These are phyloP conservation scores for Xylaria intraflava DNA, from an alignment of 495 filamentous ascomycete genomes.

Conservation along the genomic window DNA sequence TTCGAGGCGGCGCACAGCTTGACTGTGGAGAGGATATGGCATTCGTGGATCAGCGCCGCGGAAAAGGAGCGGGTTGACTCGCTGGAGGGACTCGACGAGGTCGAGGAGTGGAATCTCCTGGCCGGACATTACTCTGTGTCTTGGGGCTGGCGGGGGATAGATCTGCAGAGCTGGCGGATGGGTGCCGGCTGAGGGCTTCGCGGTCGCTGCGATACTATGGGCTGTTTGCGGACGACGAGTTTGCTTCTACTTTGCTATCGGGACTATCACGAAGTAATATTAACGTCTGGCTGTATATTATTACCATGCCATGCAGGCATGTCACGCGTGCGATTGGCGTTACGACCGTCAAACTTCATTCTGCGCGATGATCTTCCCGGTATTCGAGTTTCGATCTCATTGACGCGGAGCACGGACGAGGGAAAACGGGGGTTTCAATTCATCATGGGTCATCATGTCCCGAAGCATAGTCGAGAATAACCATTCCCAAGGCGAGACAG, in stretches of 20 bases:
- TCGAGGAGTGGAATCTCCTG: constrained; percentile 89
- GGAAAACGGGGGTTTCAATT: too few species aligned
- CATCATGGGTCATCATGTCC: too few species aligned
- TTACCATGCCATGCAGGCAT: too few species aligned
- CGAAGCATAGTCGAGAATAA: too few species aligned
- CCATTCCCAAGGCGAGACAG: too few species aligned
- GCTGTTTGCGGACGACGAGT: neutral
- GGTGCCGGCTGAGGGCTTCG: neutral
- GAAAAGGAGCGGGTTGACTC: constrained; percentile 75
- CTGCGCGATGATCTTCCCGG: too few species aligned
- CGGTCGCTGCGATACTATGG: neutral
- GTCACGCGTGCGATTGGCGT: too few species aligned
- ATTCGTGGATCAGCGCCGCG: constrained; percentile 58
- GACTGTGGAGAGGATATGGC: constrained; percentile 71
- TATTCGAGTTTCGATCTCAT: too few species aligned
- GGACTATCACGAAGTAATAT: too few species aligned
- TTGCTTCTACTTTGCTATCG: neutral
- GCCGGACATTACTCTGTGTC: constrained; percentile 84
- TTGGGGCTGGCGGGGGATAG: constrained; percentile 55
- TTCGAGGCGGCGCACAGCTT: constrained; percentile 51
- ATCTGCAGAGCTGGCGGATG: constrained; percentile 1
- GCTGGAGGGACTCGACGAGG: constrained; percentile 87
- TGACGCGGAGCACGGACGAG: too few species aligned
- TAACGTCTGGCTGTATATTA: too few species aligned
- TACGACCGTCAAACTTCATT: too few species aligned